phyloP scores from a whole-genome alignment of 768 basidiomycete species.

The Lactarius psammicola region DNA sequence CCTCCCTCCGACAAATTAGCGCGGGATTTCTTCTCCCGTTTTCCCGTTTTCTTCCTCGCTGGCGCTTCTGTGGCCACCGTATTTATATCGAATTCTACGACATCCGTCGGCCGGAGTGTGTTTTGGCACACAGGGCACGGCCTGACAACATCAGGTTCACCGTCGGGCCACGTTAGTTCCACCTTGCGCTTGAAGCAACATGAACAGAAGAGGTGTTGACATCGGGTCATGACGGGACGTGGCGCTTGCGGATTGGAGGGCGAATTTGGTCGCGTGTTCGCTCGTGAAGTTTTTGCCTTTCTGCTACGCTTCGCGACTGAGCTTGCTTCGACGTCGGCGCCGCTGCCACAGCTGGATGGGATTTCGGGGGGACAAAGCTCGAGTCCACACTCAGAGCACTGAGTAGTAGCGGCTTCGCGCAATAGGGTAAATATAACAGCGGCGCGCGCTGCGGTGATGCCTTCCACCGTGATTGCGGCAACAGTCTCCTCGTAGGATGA shows the following conservation, averaged over 20 bases:
- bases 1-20: slow-evolving; percentile 52
- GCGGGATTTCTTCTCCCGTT: slow-evolving; percentile 66
- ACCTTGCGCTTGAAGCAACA: slow-evolving; percentile 81
- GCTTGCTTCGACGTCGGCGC: slow-evolving; percentile 49
- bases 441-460: slow-evolving; percentile 72
- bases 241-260: slow-evolving; percentile 59
- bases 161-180: slow-evolving; percentile 78
- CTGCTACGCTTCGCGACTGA: slow-evolving; percentile 49
- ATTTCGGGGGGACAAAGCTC: slow-evolving; percentile 60
- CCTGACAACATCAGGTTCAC: slow-evolving; percentile 52
- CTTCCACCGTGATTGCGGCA: slow-evolving; percentile 71
- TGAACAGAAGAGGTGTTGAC: slow-evolving; percentile 91
- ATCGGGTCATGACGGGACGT: slow-evolving; percentile 79
- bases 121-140: slow-evolving; percentile 79
- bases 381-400: slow-evolving; percentile 82
- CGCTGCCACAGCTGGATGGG: slow-evolving; percentile 41
- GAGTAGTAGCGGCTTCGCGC: slow-evolving; percentile 82
- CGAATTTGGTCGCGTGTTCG: slow-evolving; percentile 56
- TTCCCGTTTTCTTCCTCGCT: slow-evolving; percentile 61
- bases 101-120: slow-evolving; percentile 66
- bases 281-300: slow-evolving; percentile 63
- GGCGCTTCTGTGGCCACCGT: slow-evolving; percentile 40
- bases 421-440: slow-evolving; percentile 81
- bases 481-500: slow-evolving; percentile 78
- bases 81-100: slow-evolving; percentile 77